These are phyloP conservation scores for Kluyveromyces dobzhanskii DNA, from an alignment of 805 yeast genomes.

Conservation along the genomic window DNA sequence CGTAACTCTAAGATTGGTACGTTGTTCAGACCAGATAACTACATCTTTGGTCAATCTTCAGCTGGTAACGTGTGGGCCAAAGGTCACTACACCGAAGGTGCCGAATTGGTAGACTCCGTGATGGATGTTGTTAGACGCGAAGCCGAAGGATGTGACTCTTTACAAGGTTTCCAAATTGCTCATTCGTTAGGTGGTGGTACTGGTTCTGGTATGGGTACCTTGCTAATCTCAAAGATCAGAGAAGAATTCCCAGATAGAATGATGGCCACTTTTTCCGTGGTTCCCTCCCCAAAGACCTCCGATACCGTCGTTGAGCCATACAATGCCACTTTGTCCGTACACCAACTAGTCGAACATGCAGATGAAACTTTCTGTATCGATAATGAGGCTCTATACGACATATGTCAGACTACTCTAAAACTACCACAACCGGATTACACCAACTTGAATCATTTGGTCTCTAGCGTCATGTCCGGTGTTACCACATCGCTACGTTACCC, in stretches of 20 bases:
- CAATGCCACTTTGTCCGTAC: slow-evolving; percentile 84
- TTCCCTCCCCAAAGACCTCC: slow-evolving; percentile 84
- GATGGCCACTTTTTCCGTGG: slow-evolving; percentile 92
- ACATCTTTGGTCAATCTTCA: slow-evolving; percentile 80
- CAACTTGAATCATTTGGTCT: slow-evolving; percentile 75
- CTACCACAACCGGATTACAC: slow-evolving; percentile 68
- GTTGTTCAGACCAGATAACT: slow-evolving; percentile 87
- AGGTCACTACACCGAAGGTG: slow-evolving; percentile 95
- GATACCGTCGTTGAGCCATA: slow-evolving; percentile 95
- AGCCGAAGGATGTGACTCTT: slow-evolving; percentile 86
- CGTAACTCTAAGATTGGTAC: slow-evolving; percentile 74
- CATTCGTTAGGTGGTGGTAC: slow-evolving; percentile 89
- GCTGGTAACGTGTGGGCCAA: slow-evolving; percentile 98
- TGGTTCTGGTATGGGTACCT: slow-evolving; percentile 94
- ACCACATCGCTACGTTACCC: slow-evolving; percentile 92
- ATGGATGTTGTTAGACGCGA: slow-evolving; percentile 88
- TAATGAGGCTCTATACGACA: slow-evolving; percentile 86
- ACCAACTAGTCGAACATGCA: slow-evolving; percentile 83
- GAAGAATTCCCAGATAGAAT: slow-evolving; percentile 93
- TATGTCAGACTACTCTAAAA: slow-evolving; percentile 80
- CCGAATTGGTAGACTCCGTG: slow-evolving; percentile 84
- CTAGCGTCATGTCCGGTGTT: slow-evolving; percentile 91
- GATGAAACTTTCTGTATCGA: slow-evolving; percentile 94
- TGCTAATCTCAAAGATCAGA: slow-evolving; percentile 74
- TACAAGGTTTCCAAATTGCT: slow-evolving; percentile 90